Base-by-base conservation (phyloP, 2,329 filamentous ascomycete species). In the Endocalyx cinctus region DNA sequence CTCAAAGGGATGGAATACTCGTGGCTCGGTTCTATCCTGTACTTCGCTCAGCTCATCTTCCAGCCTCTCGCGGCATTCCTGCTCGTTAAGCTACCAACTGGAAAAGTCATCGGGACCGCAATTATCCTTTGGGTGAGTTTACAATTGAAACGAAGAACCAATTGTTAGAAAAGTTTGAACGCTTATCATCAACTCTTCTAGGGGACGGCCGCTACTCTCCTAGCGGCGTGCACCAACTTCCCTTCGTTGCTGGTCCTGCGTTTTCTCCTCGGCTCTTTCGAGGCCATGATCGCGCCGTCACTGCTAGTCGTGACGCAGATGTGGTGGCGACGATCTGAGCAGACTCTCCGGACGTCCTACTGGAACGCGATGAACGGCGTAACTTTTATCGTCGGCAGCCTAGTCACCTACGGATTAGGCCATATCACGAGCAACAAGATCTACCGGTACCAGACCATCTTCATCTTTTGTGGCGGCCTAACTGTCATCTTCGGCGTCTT, bases 21-120 rank as follows among this genome's bases (percentile, higher is more conserved):
- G 2, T 80, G 75, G 75, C 67, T 81, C 0, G 72, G 74, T 0
- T 78, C 73, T 2, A 70, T 81, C 32, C 59, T 81, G 11, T 81
- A 74, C 46, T 57, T 78, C n/a, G 74, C 74, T 1, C 73, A 78
- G 48, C 63, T 79, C 7, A 57, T 75, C 10, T 70, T 76, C 60
- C 74, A 79, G 45, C 71, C 73, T 2, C 55, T 74, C 0, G 64
- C 74, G 5, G 72, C 74, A 0, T 65, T 64, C 35, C 46, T 73
- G 5, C 60, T 76, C 1, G 70, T 75, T 17, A 70, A 72, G 43
- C 44, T 74, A 0, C 74, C 72, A 0, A 70, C 67, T 0, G 73
- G 73, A 12, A 76, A 76, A 45, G 67, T 78, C 25, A 64, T 72
- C 14, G 66, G 62, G 2, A 49, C 51, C 1, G 70, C 75, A 33